Base-by-base conservation (phyloP, 2,329 filamentous ascomycete genomes). In the Knufia fluminis region DNA sequence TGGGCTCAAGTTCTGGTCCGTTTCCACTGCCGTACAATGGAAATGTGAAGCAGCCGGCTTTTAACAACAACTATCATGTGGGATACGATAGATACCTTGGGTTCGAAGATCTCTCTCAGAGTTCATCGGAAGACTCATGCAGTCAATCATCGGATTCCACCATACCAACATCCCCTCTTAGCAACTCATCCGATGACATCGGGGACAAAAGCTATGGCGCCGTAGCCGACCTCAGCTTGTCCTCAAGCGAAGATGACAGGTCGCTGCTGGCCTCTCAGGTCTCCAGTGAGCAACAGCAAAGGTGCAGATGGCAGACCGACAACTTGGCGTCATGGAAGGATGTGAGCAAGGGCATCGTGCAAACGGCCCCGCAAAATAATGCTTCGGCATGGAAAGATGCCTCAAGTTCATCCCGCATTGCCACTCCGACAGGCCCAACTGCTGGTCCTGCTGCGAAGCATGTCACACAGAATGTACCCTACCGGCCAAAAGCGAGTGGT, bases 91-190 rank as follows among this genome's bases (percentile, higher is more conserved):
- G 20, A n/a, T 23, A 40, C 16, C 45, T 48, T 19, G 45, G 33
- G 3, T 28, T 17, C 10, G 45, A 48, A 16, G 40, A 43, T 9
- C 17, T 20, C 14, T 48, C 45, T 40, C 45, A 48, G 17, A 48
- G 31, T 14, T 48, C 45, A 17, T 17, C 35, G 35, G 22, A 48
- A 38, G 31, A 33, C 19, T 48, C 33, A 14, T 16, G 22, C 40
- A 43, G 40, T 20, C 20, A 43, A 16, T 26, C 24, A 26, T 43
- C 40, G 17, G 20, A 43, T 3, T 23, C 20, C n/a, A 43, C 40
- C 6, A 24, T 43, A 26, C 40, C 40, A n/a, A 26, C 40, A 14
- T 43, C 40, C 9, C 40, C 40, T 24, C 23, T 43, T 20, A 43
- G 40, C 40, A 43, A 14, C 22, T 16, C 40, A 7, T 43, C 40